Evolutionary conservation across 495 filamentous ascomycete genomes (phyloP).

Genomic region (Penicillium ochrochloron): DNA sequence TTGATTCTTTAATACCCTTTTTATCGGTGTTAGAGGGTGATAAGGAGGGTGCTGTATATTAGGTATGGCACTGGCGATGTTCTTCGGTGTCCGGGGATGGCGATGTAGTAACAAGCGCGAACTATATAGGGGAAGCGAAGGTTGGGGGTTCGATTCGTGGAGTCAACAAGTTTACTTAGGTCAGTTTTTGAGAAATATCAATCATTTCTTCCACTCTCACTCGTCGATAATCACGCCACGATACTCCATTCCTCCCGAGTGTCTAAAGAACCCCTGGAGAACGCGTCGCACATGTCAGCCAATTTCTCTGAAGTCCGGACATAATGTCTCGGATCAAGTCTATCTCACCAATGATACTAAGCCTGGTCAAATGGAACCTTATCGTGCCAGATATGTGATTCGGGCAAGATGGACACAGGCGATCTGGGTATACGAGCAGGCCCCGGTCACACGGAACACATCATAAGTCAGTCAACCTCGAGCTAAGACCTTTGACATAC

Average conservation of each 20-base stretch:
- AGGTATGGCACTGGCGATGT: no score
- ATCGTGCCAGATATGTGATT: not conserved
- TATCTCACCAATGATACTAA: not conserved
- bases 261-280: slow-evolving; percentile 13
- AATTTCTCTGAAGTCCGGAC: slow-evolving; percentile 11
- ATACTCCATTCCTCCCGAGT: not conserved
- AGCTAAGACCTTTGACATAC: not conserved
- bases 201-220: not conserved
- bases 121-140: no score
- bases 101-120: no score
- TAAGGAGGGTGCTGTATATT: no score
- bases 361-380: not conserved
- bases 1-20: no score
- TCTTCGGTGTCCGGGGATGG: no score
- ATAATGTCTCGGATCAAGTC: slow-evolving; percentile 21
- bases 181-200: not conserved
- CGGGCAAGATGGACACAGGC: not conserved
- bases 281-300: slow-evolving; percentile 10
- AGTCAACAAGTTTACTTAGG: no score
- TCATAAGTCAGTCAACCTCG: slow-evolving; percentile 9
- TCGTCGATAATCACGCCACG: not conserved
- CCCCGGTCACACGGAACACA: slow-evolving; percentile 18
- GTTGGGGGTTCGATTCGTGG: no score
- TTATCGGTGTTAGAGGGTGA: no score
- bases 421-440: slow-evolving; percentile 3